Evolutionary conservation across 1,139 yeast species (phyloP), one percentile per base, ranked within the genome.

Genomic region (Scheffersomyces lignicola): DNA sequence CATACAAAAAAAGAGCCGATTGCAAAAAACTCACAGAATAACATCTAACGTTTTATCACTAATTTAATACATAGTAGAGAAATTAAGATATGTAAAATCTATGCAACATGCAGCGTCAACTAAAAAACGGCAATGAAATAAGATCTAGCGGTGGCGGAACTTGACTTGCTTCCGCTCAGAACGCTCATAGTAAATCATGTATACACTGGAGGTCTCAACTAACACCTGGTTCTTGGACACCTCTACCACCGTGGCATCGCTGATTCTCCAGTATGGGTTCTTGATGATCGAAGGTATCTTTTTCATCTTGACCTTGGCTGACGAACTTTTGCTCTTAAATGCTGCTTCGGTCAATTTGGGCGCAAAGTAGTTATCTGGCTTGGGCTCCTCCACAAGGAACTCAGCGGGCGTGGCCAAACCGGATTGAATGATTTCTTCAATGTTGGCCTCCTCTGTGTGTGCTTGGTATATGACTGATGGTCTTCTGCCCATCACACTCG

Each of bases 201-300:
- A 90, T 2, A 80, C 96, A 14, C 85, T 86, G 11, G 80, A 67
- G 24, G 78, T 78, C 51, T 88, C 96, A 39, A 66, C 66, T 36
- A 87, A 62, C 1, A 88, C 87, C 13, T 81, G 76, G 1, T 66
- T 61, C 10, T 67, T 59, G n/a, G 77, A 68, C 18, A 76, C 80
- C 53, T 88, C 96, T 33, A 76, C 62, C 3, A 84, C 77, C 26
- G 65, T 68, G 2, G 87, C 71, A 58, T 90, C 97, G 44, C 94
- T 86, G 18, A 89, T 78, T 48, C 86, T 73, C 97, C 97, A 90
- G 65, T 78, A 90, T 12, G 90, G 89, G 34, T 74, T 69, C 40
- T 77, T 78, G 6, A 69, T 52, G 16, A 73, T 60, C 10, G 80
- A 70, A 7, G 79, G 74, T 8, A 82, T 63, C 45, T 73, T 80